Base-by-base conservation (phyloP, 345 rosid species). In the Reutealis trisperma region DNA sequence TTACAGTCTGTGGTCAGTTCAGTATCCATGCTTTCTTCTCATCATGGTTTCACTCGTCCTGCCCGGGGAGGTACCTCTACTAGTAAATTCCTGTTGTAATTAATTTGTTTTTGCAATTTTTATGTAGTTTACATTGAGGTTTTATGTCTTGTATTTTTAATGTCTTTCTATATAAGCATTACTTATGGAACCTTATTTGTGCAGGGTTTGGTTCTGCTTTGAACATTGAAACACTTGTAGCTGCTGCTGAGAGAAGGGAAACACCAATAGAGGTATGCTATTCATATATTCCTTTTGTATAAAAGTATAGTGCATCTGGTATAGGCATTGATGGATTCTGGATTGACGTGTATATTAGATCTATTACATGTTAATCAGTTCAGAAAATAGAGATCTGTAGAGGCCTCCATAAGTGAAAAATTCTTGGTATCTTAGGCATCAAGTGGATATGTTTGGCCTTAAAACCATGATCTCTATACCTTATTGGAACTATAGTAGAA, bases 171-270 rank as follows among this genome's bases (percentile, higher is more conserved):
- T 63, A 10, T 77, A 9, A 34, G 51, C 57, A n/a, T 75, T 19
- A 52, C 77, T 75, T 55, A 67, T 30, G 25, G 2, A 64, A 37
- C 47, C 57, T 62, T 12, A 77, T 52, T 77, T 12, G 54, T 83
- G 67, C 83, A 96, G 99, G 94, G 80, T 96, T 95, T 88, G 98
- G 99, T 78, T 93, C 99, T 75, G 94, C 99, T 57, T 80, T 96
- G 91, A 96, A 91, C 85, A 92, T 96, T 73, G 99, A 91, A 86
- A 96, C 99, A 68, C 89, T 96, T 58, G 93, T 90, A 78, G 96
- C 98, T 84, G 99, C 99, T 72, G 97, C 98, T 24, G 98, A 92
- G 88, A 90, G 97, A 83, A 90, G 98, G 72, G 93, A 92, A 65
- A 89, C 89, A 42, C 94, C 90, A 61, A 87, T 95, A 72, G 97